These are phyloP conservation scores for Eucalyptus albens DNA, from an alignment of 345 rosid species.

Conservation along the genomic window DNA sequence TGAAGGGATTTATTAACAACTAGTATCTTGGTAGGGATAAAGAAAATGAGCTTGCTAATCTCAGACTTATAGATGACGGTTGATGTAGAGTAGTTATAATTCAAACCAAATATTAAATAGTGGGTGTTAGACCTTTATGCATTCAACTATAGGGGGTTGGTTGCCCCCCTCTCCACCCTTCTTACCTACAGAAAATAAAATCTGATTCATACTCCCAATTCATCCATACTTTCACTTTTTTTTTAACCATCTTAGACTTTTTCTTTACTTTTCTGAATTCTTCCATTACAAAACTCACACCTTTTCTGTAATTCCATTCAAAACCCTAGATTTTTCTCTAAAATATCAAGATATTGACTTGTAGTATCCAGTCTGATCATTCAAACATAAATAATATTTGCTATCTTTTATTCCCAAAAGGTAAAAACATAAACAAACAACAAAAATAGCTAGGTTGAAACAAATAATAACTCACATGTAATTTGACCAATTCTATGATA, in stretches of 20 bases:
- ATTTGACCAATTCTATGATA: neutral
- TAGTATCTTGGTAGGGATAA: neutral
- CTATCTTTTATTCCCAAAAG: neutral
- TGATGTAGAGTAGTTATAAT: neutral
- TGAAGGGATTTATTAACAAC: neutral
- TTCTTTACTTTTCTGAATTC: neutral
- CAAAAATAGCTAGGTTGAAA: neutral
- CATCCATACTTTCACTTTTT: neutral
- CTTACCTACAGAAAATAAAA: neutral
- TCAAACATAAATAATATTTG: neutral
- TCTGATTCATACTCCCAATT: neutral
- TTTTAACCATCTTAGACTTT: neutral
- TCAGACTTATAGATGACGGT: fast-evolving
- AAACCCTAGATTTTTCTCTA: neutral
- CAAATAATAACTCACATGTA: neutral
- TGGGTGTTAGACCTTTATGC: neutral
- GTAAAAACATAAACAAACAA: neutral
- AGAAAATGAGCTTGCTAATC: neutral
- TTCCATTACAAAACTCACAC: neutral
- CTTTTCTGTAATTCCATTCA: neutral
- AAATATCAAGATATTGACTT: neutral
- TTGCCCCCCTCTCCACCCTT: neutral
- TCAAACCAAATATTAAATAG: neutral
- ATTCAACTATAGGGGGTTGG: too few relatives aligned
- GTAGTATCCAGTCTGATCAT: neutral